Conservation (phyloP, 805 yeast species). For the Ogataea allantospora region DNA sequence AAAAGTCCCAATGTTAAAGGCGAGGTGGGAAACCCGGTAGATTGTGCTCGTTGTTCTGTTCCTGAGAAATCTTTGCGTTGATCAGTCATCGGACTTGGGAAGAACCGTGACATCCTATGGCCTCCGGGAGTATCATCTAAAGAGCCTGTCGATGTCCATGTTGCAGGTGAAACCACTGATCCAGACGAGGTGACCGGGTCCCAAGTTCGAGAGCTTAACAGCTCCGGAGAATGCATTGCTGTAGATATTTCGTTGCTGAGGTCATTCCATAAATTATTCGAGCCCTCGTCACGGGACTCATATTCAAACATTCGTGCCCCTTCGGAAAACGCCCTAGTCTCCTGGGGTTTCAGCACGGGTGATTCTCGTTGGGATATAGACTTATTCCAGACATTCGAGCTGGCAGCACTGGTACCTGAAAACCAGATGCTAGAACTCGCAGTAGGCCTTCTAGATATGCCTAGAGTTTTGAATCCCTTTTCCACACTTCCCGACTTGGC, state of each 20-base stretch:
- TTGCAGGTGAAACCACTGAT: conserved; percentile 24
- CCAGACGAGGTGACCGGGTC: conserved; percentile 11
- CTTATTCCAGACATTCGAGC: conserved; percentile 10
- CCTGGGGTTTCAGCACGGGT: conserved; percentile 6
- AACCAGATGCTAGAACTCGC: conserved; percentile 7
- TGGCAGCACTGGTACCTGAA: conserved; percentile 8
- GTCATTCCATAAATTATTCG: conserved; percentile 20
- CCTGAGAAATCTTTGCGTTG: conserved; percentile 18
- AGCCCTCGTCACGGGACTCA: neutral
- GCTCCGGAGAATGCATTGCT: conserved; percentile 7
- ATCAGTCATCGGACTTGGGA: conserved; percentile 34
- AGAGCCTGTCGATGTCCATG: conserved; percentile 25
- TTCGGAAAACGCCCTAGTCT: conserved; percentile 7
- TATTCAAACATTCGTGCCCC: conserved; percentile 6
- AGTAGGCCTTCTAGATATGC: conserved; percentile 10
- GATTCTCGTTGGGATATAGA: conserved; percentile 6
- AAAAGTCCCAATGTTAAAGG: conserved; percentile 23
- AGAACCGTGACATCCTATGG: conserved; percentile 34
- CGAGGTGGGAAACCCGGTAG: conserved; percentile 22
- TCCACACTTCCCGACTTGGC: conserved; percentile 8
- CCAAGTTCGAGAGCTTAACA: conserved; percentile 1
- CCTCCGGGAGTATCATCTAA: conserved; percentile 26
- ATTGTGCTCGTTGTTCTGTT: conserved; percentile 18
- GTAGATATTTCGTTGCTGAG: conserved; percentile 13
- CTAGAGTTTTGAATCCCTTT: conserved; percentile 15